Evolutionary conservation across 2,329 filamentous ascomycete species (phyloP).

Genomic region (Pseudogymnoascus sp.): DNA sequence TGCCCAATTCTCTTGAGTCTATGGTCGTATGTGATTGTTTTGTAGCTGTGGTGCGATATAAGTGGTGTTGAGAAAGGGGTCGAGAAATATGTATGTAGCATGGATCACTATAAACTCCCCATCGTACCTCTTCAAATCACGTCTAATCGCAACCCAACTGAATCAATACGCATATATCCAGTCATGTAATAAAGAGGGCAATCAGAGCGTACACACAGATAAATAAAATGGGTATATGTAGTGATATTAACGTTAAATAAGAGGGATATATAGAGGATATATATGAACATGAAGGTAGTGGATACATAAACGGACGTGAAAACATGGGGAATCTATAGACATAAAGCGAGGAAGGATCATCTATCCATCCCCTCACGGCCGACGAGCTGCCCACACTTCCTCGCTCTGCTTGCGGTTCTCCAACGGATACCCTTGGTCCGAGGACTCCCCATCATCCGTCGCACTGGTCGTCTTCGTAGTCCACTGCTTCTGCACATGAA

Average conservation of each 20-base stretch:
- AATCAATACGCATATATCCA: too few species aligned
- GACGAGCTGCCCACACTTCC: background rate
- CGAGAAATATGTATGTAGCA: too few species aligned
- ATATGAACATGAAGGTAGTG: background rate
- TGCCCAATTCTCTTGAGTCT: too few species aligned
- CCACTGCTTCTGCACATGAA: background rate
- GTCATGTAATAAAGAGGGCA: too few species aligned
- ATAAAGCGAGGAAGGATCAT: background rate
- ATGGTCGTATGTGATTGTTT: too few species aligned
- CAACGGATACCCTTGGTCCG: background rate
- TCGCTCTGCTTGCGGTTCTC: background rate
- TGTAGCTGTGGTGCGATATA: too few species aligned
- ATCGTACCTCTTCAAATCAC: too few species aligned
- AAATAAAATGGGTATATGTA: background rate
- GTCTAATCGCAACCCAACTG: too few species aligned
- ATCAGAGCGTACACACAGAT: too few species aligned
- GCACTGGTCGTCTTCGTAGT: background rate
- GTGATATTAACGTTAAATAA: background rate
- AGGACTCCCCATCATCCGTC: background rate
- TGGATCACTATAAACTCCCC: too few species aligned
- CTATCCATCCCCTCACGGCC: background rate
- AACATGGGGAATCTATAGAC: conserved; percentile 2
- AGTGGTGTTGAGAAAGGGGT: too few species aligned
- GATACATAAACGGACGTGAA: background rate
- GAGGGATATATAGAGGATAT: background rate